Base-by-base conservation (phyloP, 345 rosid genomes). In the Brassica nigra region DNA sequence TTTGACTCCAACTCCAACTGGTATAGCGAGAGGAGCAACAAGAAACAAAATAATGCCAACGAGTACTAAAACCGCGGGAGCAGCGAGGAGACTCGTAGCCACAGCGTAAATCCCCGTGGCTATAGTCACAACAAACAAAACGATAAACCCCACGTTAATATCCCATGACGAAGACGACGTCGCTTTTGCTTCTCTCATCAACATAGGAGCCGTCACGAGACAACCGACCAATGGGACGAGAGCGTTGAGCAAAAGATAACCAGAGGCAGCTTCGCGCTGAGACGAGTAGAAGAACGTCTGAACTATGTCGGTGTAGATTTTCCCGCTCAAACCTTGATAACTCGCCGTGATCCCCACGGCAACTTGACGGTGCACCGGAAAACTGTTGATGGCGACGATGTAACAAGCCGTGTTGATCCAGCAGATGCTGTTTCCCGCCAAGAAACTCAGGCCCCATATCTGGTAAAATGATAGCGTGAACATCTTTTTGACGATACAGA, bases 361-460 rank as follows among this genome's bases (percentile, higher is more conserved):
- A 0, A 89, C 86, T 54, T 91, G 95, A 10, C 87, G 87, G 36
- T 88, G 78, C 16, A 52, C 27, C 0, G 93, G 87, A 69, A 92
- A 91, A 62, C 86, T 89, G 1, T 76, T 74, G 30, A 91, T 94
- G 0, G 82, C 78, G 0, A 86, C 90, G 1, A 88, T 70, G 70
- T 91, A 92, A 44, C 90, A 87, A 12, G 90, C 98, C 0, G 98
- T 92, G 85, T 94, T 94, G 83, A 94, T 85, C 97, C 97, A 94
- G 44, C 97, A 94, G n/a, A 94, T 91, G 75, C 98, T 91, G 76
- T 92, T 92, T 49, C 97, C 99, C 1, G 95, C 95, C 10, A 95
- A 5, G n/a, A 90, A 84, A 10, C 92, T 86, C 39, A 95, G 89
- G 39, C 83, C 29, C 84, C 90, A 91, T 9, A 94, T 72, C 8